Base-by-base conservation (phyloP, 139 green algal species). In the Picocystis salinarum region DNA sequence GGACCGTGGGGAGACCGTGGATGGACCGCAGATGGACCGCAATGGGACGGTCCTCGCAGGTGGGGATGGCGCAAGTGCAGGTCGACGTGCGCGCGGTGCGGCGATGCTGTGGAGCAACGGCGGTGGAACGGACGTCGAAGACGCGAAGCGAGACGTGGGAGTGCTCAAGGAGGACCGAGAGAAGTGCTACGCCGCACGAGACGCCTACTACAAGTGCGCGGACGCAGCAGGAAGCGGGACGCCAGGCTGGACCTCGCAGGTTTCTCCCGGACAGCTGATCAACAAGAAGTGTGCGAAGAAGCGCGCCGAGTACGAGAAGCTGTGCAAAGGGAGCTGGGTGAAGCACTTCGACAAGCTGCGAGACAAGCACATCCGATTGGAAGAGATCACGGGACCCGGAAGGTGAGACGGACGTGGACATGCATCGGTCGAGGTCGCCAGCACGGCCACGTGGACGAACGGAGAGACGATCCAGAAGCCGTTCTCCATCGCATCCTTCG, bases 321-420 rank as follows among this genome's bases (percentile, higher is more conserved):
- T 60, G n/a, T 51, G 75, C 5, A 15, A 54, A 10, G 40, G 48
- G 1, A 79, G 66, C 45, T 85, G 75, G 75, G 75, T 77, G n/a
- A 58, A 64, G 24, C 73, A 84, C 36, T 84, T 84, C 66, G 75
- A 84, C 63, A 40, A 56, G 31, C 55, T 72, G 39, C 64, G 70
- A 30, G 59, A 72, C 46, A 64, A 62, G 33, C 45, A 61, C 30
- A 44, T 65, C 15, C 47, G 61, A 0, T 42, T 58, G 5, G 19
- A 69, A 26, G 59, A 63, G 48, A 59, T 48, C 48, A n/a, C 62
- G 65, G n/a, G 61, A 42, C 15, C 48, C 71, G 18, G 37, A 56
- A 45, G 71, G 62, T 41, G 59, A 57, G 25, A 33, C 57, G 5
- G 50, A 67, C 41, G 19, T 54, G 6, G 56, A 37, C 7, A 23